Percentiles rank a stretch among this genome's conserved stretches.
phyloP scores from a whole-genome alignment of 495 filamentous ascomycete species.

The Aspergillus indologenus region DNA sequence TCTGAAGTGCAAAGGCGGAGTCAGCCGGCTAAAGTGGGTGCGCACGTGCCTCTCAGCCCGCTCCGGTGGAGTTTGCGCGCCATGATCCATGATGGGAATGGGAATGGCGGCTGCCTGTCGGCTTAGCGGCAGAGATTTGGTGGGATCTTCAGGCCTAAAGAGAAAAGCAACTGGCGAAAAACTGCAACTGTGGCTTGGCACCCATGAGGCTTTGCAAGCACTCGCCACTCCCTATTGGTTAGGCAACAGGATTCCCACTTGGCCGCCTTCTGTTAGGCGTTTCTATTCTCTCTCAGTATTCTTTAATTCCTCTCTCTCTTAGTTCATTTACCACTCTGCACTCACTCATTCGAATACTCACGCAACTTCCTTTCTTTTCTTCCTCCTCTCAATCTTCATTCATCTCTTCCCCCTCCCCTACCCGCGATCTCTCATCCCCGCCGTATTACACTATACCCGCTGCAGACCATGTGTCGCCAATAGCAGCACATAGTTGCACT shows the following conservation, averaged over 20 bases:
- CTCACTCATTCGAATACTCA: too few relatives aligned
- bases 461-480: conserved; percentile 7
- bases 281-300: conserved; percentile 25
- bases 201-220: conserved; percentile 26
- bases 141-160: background rate
- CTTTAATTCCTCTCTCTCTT: background rate
- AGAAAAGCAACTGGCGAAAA: background rate
- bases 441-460: background rate
- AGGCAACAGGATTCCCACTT: conserved; percentile 49
- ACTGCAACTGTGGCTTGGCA: conserved; percentile 22
- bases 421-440: too few relatives aligned
- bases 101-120: conserved; percentile 40
- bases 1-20: too few relatives aligned
- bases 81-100: background rate
- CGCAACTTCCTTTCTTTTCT: background rate
- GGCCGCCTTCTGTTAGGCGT: conserved; percentile 17
- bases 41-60: conserved; percentile 10
- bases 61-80: background rate
- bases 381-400: background rate
- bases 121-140: background rate
- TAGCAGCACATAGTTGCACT: background rate
- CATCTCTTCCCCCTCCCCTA: conserved; percentile 2
- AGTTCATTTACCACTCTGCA: too few relatives aligned
- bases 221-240: conserved; percentile 40
- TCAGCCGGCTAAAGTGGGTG: background rate